Conservation (phyloP, 768 basidiomycete species). For the Filobasidium wieringae region DNA sequence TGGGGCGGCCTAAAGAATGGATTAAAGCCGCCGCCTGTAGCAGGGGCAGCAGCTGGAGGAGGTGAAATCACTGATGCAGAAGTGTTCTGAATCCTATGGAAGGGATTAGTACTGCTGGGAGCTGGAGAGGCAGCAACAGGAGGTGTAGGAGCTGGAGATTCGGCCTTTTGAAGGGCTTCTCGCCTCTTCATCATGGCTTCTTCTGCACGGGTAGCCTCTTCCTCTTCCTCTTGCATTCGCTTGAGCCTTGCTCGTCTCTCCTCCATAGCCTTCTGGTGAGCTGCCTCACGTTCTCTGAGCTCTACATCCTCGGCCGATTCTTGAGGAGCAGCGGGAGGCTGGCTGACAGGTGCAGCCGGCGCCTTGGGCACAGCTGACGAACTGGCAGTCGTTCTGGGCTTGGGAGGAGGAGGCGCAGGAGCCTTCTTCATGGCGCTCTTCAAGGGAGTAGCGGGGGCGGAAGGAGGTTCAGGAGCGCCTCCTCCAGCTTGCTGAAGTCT, state of each 20-base stretch:
- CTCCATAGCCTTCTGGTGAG: constrained; percentile 59
- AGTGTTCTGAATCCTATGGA: constrained; percentile 23
- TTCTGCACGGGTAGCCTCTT: constrained; percentile 52
- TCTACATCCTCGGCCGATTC: constrained; percentile 54
- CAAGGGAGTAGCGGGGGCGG: constrained; percentile 42
- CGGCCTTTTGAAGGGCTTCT: constrained; percentile 20
- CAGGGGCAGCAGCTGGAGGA: constrained; percentile 36
- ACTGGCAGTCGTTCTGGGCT: constrained; percentile 7
- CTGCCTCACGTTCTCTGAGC: constrained; percentile 57
- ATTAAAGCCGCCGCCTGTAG: constrained; percentile 49
- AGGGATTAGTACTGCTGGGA: constrained; percentile 26
- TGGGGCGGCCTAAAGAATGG: constrained; percentile 53
- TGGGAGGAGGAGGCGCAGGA: constrained; percentile 40
- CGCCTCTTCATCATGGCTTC: constrained; percentile 35
- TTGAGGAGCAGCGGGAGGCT: constrained; percentile 36
- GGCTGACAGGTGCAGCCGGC: constrained; percentile 31
- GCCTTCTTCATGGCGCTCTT: constrained; percentile 40
- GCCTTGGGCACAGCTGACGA: constrained; percentile 43
- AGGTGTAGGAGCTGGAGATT: constrained; percentile 17
- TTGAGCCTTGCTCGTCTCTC: constrained; percentile 48
- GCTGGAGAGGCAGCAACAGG: constrained; percentile 24
- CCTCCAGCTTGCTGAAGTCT: constrained; percentile 52
- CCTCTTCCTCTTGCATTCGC: constrained; percentile 55
- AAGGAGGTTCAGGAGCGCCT: constrained; percentile 37
- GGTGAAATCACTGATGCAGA: constrained; percentile 31